phyloP scores from a whole-genome alignment of 495 filamentous ascomycete genomes.

The Neurospora terricola region DNA sequence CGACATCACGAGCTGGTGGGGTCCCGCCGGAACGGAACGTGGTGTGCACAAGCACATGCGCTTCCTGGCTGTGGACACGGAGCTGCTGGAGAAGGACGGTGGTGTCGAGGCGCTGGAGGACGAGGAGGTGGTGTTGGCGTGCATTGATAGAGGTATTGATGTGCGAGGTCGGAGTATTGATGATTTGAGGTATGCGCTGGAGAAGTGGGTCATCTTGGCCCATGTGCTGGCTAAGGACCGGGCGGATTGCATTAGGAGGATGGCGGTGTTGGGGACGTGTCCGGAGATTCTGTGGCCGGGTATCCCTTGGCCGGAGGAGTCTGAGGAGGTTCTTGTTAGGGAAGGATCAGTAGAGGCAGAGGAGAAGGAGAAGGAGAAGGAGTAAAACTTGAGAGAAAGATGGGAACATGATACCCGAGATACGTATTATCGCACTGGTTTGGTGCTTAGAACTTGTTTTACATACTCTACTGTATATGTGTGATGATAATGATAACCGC shows the following conservation, averaged over 20 bases:
- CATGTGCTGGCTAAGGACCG: neutral
- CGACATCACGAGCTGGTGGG: slow-evolving; percentile 15
- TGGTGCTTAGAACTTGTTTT: neutral
- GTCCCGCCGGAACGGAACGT: slow-evolving; percentile 6
- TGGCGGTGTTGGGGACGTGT: slow-evolving; percentile 5
- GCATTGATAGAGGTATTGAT: slow-evolving; percentile 31
- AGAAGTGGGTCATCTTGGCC: slow-evolving; percentile 25
- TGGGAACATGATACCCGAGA: neutral
- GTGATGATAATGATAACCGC: neutral
- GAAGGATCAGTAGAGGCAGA: neutral
- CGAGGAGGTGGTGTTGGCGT: slow-evolving; percentile 35
- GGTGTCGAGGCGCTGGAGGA: slow-evolving; percentile 24
- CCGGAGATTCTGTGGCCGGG: neutral
- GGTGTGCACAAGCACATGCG: slow-evolving; percentile 28
- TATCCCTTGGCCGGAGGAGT: neutral
- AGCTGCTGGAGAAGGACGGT: slow-evolving; percentile 24
- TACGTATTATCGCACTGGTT: neutral
- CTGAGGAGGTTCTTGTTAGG: neutral
- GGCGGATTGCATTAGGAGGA: slow-evolving; percentile 5
- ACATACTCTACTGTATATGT: neutral
- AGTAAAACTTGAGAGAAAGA: neutral
- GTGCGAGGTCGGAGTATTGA: slow-evolving; percentile 16
- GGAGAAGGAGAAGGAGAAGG: neutral
- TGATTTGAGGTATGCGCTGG: slow-evolving; percentile 18
- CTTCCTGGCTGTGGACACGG: slow-evolving; percentile 39